Evolutionary conservation across 257 asterid species (phyloP), one percentile per base, ranked within the genome.

Genomic region (Forsythia viridissima): DNA sequence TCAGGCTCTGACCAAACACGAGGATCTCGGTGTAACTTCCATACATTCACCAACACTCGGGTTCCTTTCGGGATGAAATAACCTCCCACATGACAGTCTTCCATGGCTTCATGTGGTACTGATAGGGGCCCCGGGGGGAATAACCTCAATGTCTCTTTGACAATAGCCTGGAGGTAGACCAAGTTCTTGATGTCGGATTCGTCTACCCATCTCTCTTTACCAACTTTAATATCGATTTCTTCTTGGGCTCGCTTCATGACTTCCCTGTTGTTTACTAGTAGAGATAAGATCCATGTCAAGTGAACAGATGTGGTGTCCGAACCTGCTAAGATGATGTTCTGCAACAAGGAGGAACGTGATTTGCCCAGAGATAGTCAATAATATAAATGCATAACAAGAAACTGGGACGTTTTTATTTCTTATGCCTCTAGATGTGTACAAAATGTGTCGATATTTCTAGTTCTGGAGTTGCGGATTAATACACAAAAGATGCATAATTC

Each of bases 281-380:
- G 21, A 9, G 88, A 83, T 12, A 90, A 42, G 71, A 85, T n/a
- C 93, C 95, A 89, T 68, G 79, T 86, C 78, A 90, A 30, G 76
- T 82, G 86, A 72, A 82, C 41, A 5, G 89, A 76, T 38, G 92
- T 90, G 12, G 91, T 87, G 72, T 89, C 93, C 4, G 88, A 77
- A 42, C 95, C 95, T 34, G 89, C 95, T 69, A 87, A 68, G 39
- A 90, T 85, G 4, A 90, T 77, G 74, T 83, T 87, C 95, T 90
- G 86, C 74, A 77, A 70, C 9, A 16, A 15, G 30, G 34, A 24
- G n/a, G 40, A 40, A 43, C 34, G 2, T 30, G 34, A 30, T 30
- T 30, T 30, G 34, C 34, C 34, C 1, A 30, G 34, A 30, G 2
- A 30, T 30, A 30, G 34, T 1, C 1, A 30, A 30, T 30, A 30